Percentiles rank a stretch among this genome's conserved stretches.
Evolutionary conservation across 306 rosid genomes (phyloP).

Genomic region (Abrus pulchellus): DNA sequence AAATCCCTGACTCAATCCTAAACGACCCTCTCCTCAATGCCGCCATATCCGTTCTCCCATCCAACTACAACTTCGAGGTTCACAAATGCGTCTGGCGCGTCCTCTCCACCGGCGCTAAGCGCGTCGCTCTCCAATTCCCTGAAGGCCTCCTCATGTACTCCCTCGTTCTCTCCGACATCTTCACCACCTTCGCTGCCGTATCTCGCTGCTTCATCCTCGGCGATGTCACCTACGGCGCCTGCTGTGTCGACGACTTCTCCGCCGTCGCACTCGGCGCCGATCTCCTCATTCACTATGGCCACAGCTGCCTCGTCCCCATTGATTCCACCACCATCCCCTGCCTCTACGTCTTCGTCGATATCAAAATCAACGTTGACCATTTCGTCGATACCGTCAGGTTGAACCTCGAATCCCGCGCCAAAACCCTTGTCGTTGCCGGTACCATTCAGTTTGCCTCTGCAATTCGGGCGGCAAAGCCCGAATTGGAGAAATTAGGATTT

Average conservation of each 20-base stretch:
- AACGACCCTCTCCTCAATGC: conserved; percentile 59
- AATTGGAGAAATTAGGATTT: conserved; percentile 77
- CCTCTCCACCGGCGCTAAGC: conserved; percentile 67
- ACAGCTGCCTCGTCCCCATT: conserved; percentile 94
- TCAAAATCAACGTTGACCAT: conserved; percentile 69
- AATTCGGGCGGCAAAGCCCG: conserved; percentile 72
- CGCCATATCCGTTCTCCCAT: conserved; percentile 59
- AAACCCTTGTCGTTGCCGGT: conserved; percentile 72
- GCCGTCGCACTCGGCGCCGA: conserved; percentile 79
- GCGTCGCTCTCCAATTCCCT: conserved; percentile 84
- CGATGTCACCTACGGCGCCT: conserved; percentile 88
- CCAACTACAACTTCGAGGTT: conserved; percentile 86
- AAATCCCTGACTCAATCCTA: conserved; percentile 62
- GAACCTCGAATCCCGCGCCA: conserved; percentile 50
- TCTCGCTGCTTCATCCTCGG: conserved; percentile 74
- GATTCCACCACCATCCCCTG: conserved; percentile 82
- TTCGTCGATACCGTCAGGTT: conserved; percentile 67
- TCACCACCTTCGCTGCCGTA: conserved; percentile 76
- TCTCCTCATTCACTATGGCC: conserved; percentile 83
- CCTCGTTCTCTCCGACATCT: conserved; percentile 78
- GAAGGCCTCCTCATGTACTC: conserved; percentile 98
- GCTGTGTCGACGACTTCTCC: conserved; percentile 84
- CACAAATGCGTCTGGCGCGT: conserved; percentile 92
- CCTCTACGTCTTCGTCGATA: conserved; percentile 90
- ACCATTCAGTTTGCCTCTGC: conserved; percentile 90